These are phyloP conservation scores for Mycena galopus DNA, from an alignment of 768 basidiomycete species.

Conservation along the genomic window DNA sequence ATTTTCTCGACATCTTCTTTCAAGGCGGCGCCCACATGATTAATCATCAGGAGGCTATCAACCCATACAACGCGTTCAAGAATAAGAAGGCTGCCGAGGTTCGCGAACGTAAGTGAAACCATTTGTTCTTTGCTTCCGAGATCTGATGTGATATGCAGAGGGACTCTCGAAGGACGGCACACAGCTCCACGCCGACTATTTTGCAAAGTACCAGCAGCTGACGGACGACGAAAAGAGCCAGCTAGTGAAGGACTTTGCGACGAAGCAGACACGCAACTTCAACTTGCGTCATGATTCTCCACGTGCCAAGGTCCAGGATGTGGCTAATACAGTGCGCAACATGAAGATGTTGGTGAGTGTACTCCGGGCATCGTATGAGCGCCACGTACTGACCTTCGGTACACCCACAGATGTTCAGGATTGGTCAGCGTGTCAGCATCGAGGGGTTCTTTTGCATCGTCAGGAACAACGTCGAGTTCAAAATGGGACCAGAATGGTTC, in stretches of 20 bases:
- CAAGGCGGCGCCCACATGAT: constrained; percentile 8
- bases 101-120: background rate
- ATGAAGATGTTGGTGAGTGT: background rate
- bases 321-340: background rate
- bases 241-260: background rate
- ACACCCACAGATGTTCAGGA: constrained; percentile 22
- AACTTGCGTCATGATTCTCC: background rate
- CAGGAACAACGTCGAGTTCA: constrained; percentile 29
- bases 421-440: constrained; percentile 34
- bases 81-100: background rate
- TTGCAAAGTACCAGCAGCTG: background rate
- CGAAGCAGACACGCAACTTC: background rate
- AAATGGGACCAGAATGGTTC: constrained; percentile 38
- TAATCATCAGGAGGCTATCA: background rate
- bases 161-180: background rate
- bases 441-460: constrained; percentile 45
- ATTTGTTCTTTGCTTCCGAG: background rate
- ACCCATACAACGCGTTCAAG: background rate
- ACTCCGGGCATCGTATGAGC: no score
- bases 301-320: background rate
- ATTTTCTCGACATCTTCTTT: constrained; percentile 23
- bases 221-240: background rate
- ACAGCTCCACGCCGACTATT: background rate
- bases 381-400: no score
- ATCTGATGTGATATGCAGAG: background rate